Evolutionary conservation across 2,329 filamentous ascomycete genomes (phyloP), one percentile per base, ranked within the genome.

Genomic region (Penicillium carneum): DNA sequence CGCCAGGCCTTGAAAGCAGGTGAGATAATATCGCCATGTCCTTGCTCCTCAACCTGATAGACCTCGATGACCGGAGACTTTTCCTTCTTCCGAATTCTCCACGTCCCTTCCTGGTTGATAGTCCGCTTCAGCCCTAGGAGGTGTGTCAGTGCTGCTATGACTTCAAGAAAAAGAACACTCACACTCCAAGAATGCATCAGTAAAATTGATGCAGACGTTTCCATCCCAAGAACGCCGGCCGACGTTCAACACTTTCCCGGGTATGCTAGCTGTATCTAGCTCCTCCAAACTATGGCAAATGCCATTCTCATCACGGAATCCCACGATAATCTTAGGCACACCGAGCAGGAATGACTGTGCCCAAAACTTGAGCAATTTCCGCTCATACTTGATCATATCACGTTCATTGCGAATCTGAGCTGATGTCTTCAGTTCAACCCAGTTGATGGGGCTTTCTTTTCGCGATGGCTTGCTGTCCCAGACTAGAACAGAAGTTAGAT

Each of bases 291-390:
- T 83, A 49, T 84, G 83, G 23, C 99, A 82, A 55, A 91, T 85
- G 8, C 95, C 94, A 57, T 88, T 73, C 58, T 84, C 86, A 36
- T 86, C 88, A 49, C 95, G 88, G 75, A 95, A 97, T 0, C 95
- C 95, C 33, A 99, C 90, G 47, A 97, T 87, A 66, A 99, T 92
- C 68, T 89, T 95, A 0, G 93, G 92, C 0, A 98, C 93, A 42
- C 94, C 94, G 1, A 99, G 88, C 2, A 99, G 83, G 73, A 97
- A 99, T 0, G 91, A 96, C 77, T 98, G 95, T 14, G 94, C 92
- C 95, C 95, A 99, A 79, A 94, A 97, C 72, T 96, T 96, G 78
- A 96, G 86, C 57, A 98, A 84, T 76, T 98, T 98, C 50, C 91
- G 87, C 77, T 97, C 91, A 74, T 94, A 97, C 64, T 88, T 90